These are phyloP conservation scores for Fusarium succisae DNA, from an alignment of 2,329 filamentous ascomycete species.

Conservation along the genomic window DNA sequence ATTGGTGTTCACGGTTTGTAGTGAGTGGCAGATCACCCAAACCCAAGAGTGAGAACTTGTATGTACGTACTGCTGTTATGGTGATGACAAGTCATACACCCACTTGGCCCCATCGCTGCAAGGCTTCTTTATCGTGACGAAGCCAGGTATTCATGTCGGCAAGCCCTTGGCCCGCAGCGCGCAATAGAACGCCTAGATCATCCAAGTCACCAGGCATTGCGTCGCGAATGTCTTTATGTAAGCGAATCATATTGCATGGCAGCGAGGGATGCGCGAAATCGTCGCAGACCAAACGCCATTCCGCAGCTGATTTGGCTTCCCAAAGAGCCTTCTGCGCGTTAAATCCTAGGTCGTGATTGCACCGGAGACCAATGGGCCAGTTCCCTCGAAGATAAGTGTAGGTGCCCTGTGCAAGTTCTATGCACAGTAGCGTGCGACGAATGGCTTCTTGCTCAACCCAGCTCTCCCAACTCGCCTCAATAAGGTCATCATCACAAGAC, in stretches of 20 bases:
- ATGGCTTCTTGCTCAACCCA: not conserved
- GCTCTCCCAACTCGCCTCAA: rapidly evolving
- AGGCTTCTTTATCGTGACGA: not conserved
- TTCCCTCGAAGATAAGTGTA: not conserved
- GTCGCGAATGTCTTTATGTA: not conserved
- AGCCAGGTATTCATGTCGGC: not conserved
- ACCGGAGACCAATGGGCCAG: not conserved
- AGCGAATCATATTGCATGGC: not conserved
- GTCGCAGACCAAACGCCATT: not conserved
- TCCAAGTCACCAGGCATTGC: not conserved
- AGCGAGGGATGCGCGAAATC: not conserved
- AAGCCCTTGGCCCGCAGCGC: not conserved
- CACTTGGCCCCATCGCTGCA: not conserved
- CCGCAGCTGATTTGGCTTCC: not conserved
- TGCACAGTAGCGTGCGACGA: not conserved
- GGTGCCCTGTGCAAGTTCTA: not conserved
- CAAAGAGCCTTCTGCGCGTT: not conserved
- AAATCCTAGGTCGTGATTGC: not conserved
- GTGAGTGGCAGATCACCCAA: not conserved
- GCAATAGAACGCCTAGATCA: not conserved
- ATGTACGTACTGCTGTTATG: not conserved
- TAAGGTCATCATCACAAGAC: rapidly evolving
- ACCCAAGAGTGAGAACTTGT: not conserved
- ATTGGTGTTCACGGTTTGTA: not conserved
- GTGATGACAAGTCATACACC: not conserved